Evolutionary conservation across 148 eudicot genomes (phyloP).

Genomic region (Chenopodium suecicum): DNA sequence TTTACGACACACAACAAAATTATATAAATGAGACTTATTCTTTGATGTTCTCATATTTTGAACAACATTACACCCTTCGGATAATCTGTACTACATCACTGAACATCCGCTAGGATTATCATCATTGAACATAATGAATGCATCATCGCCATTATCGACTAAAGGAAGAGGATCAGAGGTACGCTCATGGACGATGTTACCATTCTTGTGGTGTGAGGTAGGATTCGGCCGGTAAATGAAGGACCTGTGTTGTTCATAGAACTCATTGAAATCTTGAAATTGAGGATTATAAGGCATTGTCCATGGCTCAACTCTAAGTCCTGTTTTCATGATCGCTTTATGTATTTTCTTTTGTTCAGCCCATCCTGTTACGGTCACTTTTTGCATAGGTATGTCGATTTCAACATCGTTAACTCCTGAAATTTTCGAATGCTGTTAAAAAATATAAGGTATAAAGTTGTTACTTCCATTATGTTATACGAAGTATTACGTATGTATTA

Average conservation of each 20-base stretch:
- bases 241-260: slow-evolving; percentile 24
- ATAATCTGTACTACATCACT: slow-evolving; percentile 38
- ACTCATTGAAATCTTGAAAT: slow-evolving; percentile 33
- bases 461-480: no score
- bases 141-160: slow-evolving; percentile 14
- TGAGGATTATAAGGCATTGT: slow-evolving; percentile 54
- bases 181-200: slow-evolving; percentile 38
- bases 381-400: slow-evolving; percentile 58
- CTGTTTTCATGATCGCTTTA: slow-evolving; percentile 49
- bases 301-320: slow-evolving; percentile 62
- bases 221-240: slow-evolving; percentile 23
- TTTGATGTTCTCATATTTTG: background rate
- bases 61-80: background rate
- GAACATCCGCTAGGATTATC: slow-evolving; percentile 53
- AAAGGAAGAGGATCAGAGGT: slow-evolving; percentile 26
- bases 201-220: slow-evolving; percentile 44
- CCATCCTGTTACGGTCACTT: slow-evolving; percentile 63
- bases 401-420: slow-evolving; percentile 60
- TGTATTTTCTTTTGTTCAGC: slow-evolving; percentile 47
- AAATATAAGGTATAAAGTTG: no score
- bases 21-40: background rate
- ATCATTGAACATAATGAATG: slow-evolving; percentile 47
- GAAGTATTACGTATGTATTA: no score
- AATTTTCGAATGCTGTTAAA: background rate
- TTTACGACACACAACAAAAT: no score